Evolutionary conservation across 2,329 filamentous ascomycete species (phyloP), one percentile per base, ranked within the genome.

Genomic region (Venturia effusa): DNA sequence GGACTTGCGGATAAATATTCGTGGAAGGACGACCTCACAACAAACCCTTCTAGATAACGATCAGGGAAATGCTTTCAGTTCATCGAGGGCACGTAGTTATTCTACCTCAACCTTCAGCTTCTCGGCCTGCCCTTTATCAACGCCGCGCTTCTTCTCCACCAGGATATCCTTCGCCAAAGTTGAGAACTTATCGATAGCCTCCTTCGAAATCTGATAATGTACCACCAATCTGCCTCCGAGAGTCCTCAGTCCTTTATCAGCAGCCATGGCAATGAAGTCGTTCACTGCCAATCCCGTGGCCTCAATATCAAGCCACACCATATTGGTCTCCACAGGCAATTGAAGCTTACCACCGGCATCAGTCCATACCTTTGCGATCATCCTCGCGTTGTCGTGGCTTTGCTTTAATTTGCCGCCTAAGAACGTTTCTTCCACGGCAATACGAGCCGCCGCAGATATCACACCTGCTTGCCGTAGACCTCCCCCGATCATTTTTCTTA

Each of bases 291-390:
- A 72, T 0, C 83, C 83, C 13, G 83, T 82, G 0, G 81, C 81
- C 37, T 84, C 81, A 19, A 94, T 77, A 73, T 95, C 87, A 65
- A 95, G 71, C 90, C 90, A 96, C 40, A 90, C 84, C 89, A 96
- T 95, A 76, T 96, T 96, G n/a, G 91, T 95, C 71, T 96, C 87
- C 1, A 89, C 87, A 0, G 88, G 87, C 65, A 87, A 80, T 24
- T 80, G 75, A 64, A 91, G 75, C 74, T 83, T 84, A 1, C 90
- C 91, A 4, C 90, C 90, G 61, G 86, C 78, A 19, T 76, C 77
- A 5, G 79, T 82, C 91, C 91, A 96, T 67, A 88, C 74, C 39
- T 79, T 76, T 32, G 81, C 85, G 30, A 92, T 79, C 68, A 78
- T 78, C 73, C 82, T 82, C 2, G 89, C 88, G 37, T 81, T 82